Percentiles rank a stretch among this genome's conserved stretches.
phyloP scores from a whole-genome alignment of 179 eudicot species.

The Silene noctiflora region DNA sequence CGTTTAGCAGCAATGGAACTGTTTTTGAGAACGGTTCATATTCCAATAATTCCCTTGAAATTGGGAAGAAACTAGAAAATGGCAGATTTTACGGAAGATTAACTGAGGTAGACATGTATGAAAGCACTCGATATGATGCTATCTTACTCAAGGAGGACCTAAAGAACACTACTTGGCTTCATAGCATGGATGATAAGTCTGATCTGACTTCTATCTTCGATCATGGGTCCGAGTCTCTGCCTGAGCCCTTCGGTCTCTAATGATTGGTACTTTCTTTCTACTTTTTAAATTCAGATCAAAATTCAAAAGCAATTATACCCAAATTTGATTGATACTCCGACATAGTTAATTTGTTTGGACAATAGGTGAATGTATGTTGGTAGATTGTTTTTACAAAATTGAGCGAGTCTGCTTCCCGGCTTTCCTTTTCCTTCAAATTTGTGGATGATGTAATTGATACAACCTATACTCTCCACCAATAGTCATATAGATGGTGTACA shows the following conservation, averaged over 20 bases:
- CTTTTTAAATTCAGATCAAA: neutral
- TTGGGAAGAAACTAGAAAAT: conserved; percentile 52
- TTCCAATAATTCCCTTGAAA: conserved; percentile 43
- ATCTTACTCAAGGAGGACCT: conserved; percentile 81
- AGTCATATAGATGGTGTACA: conserved; percentile 20
- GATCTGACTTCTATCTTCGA: conserved; percentile 77
- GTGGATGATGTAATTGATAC: conserved; percentile 24
- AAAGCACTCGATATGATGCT: conserved; percentile 88
- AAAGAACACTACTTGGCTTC: conserved; percentile 88
- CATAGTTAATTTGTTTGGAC: conserved; percentile 5
- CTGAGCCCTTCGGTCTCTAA: conserved; percentile 79
- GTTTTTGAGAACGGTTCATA: conserved; percentile 42
- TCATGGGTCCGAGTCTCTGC: conserved; percentile 73
- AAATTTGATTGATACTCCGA: conserved; percentile 13
- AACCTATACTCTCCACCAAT: neutral
- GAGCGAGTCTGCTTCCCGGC: neutral
- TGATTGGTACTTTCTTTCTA: conserved; percentile 34
- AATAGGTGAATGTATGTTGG: conserved; percentile 16
- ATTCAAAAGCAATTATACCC: conserved; percentile 20
- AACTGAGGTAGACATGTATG: conserved; percentile 60
- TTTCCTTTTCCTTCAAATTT: conserved; percentile 3
- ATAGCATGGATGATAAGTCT: conserved; percentile 67
- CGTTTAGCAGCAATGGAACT: conserved; percentile 39
- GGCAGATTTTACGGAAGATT: conserved; percentile 53
- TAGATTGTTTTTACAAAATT: conserved; percentile 14